Base-by-base conservation (phyloP, 805 yeast species). In the Starmerella stellata region DNA sequence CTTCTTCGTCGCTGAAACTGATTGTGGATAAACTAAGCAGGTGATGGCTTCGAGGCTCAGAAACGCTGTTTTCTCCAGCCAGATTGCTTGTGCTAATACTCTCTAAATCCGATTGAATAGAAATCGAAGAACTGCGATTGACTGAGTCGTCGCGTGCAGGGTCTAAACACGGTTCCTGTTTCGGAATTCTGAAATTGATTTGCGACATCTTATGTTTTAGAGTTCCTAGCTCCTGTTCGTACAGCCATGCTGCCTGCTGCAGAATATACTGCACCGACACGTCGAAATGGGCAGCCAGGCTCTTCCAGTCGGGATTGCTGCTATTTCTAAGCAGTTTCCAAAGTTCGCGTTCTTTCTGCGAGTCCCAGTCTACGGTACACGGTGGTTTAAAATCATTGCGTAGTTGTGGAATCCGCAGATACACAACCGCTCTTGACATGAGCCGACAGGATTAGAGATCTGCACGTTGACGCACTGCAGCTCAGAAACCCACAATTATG, bases 381-480 rank as follows among this genome's bases (percentile, higher is more conserved):
- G 71, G 69, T 41, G 65, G 69, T 3, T 41, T 51, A 36, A 63
- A 60, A 1, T 60, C 64, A n/a, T 54, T 50, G 24, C 69, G 52
- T n/a, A 58, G 52, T 4, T 62, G 61, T 21, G 64, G 63, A 14
- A 65, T 60, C 34, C 68, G 60, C 28, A 68, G 54, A 45, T 66
- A 68, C 4, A 68, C 68, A 7, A 51, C 50, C 7, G 43, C 38
- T 4, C 53, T 45, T 16, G 49, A 38, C 50, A 46, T 46, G 21
- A 25, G 29, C n/a, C n/a, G n/a, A n/a, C n/a, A n/a, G n/a, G n/a
- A n/a, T n/a, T n/a, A n/a, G n/a, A n/a, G n/a, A n/a, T n/a, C n/a
- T n/a, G n/a, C n/a, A n/a, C n/a, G n/a, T n/a, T n/a, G n/a, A n/a
- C n/a, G n/a, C n/a, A n/a, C n/a, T n/a, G n/a, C n/a, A n/a, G n/a